Evolutionary conservation across 1,284 basidiomycete species (phyloP).

Genomic region (Moniliophthora roreri): DNA sequence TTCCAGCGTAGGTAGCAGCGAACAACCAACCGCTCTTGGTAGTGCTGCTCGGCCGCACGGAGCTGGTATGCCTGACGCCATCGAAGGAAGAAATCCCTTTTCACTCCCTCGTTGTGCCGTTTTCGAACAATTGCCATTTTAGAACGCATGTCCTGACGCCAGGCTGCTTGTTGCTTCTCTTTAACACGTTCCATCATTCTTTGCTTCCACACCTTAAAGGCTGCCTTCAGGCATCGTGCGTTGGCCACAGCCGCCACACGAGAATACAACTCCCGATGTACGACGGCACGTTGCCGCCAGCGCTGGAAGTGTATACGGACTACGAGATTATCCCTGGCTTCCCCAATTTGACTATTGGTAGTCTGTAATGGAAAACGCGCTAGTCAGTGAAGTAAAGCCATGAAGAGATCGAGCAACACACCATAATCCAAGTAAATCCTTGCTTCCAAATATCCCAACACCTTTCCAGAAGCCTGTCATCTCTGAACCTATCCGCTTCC

Average conservation of each 20-base stretch:
- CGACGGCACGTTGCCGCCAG: conserved; percentile 49
- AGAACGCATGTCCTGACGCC: conserved; percentile 66
- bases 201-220: conserved; percentile 48
- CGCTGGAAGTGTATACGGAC: conserved; percentile 55
- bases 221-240: conserved; percentile 37
- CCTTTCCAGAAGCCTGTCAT: conserved; percentile 59
- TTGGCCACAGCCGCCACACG: conserved; percentile 43
- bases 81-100: conserved; percentile 55
- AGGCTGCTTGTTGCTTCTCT: conserved; percentile 46
- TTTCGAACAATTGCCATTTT: conserved; percentile 63
- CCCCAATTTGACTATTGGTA: conserved; percentile 59
- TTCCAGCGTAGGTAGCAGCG: conserved; percentile 55
- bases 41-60: conserved; percentile 48
- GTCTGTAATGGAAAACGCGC: conserved; percentile 41
- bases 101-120: conserved; percentile 46
- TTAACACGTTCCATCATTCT: conserved; percentile 38
- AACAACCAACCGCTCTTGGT: conserved; percentile 39
- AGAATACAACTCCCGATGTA: conserved; percentile 35
- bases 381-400: no score
- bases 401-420: conserved; percentile 47
- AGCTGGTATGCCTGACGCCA: conserved; percentile 60
- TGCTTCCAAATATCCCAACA: conserved; percentile 74
- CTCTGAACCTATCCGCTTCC: conserved; percentile 67
- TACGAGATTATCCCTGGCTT: conserved; percentile 57
- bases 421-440: conserved; percentile 67